A percentile compares a stretch with the other conserved stretches of the same genome.
Conservation (phyloP, 83 land plant genomes). For the Larix sibirica region DNA sequence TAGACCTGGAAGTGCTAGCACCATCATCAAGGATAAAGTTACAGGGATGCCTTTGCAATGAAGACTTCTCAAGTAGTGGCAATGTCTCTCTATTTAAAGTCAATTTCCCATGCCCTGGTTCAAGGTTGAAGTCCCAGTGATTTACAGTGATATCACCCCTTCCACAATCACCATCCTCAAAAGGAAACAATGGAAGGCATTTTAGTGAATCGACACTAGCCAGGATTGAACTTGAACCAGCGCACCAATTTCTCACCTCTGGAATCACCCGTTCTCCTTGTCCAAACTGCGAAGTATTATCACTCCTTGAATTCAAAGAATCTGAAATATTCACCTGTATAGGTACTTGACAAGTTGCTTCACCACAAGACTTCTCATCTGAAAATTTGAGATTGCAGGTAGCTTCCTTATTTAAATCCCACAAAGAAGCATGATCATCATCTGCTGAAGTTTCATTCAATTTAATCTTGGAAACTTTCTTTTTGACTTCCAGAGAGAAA, state of each 20-base stretch:
- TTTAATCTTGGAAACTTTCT: neutral
- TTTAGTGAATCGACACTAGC: neutral
- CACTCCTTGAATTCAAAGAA: neutral
- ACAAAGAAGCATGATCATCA: neutral
- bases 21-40: conserved; percentile 3
- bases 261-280: neutral
- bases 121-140: conserved; percentile 4
- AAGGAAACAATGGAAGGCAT: conserved; percentile 14
- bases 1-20: neutral
- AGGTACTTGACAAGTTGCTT: neutral
- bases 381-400: neutral
- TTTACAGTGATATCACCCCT: neutral
- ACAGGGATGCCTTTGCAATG: neutral
- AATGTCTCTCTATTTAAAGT: neutral
- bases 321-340: conserved; percentile 8
- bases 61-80: conserved; percentile 4
- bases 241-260: neutral
- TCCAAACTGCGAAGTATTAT: neutral
- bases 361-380: neutral
- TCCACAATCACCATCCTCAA: neutral
- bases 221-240: conserved; percentile 5
- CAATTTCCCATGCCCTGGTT: neutral
- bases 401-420: neutral
- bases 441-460: neutral
- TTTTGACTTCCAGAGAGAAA: neutral